Conservation (phyloP, 2,329 filamentous ascomycete species). For the Parastagonospora avenae region DNA sequence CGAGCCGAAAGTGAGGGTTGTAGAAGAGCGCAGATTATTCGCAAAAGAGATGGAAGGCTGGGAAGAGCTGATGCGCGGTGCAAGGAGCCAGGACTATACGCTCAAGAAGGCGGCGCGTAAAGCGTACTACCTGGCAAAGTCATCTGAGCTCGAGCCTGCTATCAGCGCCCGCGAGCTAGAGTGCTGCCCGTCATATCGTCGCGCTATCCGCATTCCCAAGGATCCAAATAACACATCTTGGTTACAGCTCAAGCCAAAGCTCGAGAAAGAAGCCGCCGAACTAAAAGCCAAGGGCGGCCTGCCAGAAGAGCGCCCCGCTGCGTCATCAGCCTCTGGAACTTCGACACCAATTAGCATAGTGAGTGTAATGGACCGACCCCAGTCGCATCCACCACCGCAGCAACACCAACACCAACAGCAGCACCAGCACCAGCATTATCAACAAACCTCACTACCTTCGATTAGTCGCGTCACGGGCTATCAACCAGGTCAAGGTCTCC, state of each 20-base stretch:
- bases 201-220: conserved; percentile 47
- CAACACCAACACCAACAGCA: conserved; percentile 2
- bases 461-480: background rate
- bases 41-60: conserved; percentile 45
- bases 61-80: conserved; percentile 39
- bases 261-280: conserved; percentile 41
- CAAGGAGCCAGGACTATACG: conserved; percentile 36
- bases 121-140: conserved; percentile 45
- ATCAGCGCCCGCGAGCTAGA: conserved; percentile 42
- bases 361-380: conserved; percentile 11
- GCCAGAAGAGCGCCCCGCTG: conserved; percentile 12
- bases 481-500: background rate
- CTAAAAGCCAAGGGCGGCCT: conserved; percentile 11
- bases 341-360: conserved; percentile 23
- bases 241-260: conserved; percentile 43
- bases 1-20: conserved; percentile 25
- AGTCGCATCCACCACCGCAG: conserved; percentile 5
- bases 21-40: conserved; percentile 40
- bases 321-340: conserved; percentile 23
- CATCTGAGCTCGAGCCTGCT: conserved; percentile 43
- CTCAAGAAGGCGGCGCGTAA: conserved; percentile 42
- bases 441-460: background rate
- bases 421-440: background rate
- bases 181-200: conserved; percentile 47
- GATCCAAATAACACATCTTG: conserved; percentile 44